Base-by-base conservation (phyloP, 345 rosid species). In the Euclidium syriacum region DNA sequence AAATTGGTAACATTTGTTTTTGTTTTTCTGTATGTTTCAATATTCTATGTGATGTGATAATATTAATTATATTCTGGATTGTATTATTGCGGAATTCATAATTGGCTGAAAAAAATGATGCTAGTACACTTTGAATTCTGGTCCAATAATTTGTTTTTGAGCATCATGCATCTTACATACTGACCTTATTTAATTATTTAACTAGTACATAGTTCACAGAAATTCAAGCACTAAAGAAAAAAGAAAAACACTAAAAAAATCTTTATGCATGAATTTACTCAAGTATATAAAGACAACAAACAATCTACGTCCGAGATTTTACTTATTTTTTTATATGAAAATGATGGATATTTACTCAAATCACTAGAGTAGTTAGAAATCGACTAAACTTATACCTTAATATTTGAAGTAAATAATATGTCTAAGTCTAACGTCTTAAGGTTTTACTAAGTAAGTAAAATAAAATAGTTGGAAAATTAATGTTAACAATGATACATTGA, bases 71-170 rank as follows among this genome's bases (percentile, higher is more conserved):
- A n/a, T n/a, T n/a, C 11, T 12, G 18, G 33, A 7, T n/a, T 22
- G 20, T 16, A 10, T 29, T 9, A 4, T 53, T 20, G 42, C 42
- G 58, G 10, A 18, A 16, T 26, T 27, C 4, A 27, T 27, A 51
- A 52, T 6, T 52, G 33, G 61, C 61, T n/a, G n/a, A 36, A 24
- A n/a, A 10, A 56, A 42, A 18, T 19, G 52, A 41, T 26, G 36
- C 23, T 15, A 32, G 34, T 34, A 48, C 35, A 48, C 39, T 48
- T 62, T 62, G 55, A 10, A 22, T 22, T 61, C 25, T 48, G 66
- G 66, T 48, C 66, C 66, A 59, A 24, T 38, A 14, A 38, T 38
- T 55, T 36, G 34, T 22, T 23, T 24, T 54, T 56, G 9, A 46
- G 14, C 23, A 39, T n/a, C 27, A 29, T n/a, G 7, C 2, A 23